Evolutionary conservation across 768 basidiomycete genomes (phyloP).

Genomic region (Kwoniella heveanensis): DNA sequence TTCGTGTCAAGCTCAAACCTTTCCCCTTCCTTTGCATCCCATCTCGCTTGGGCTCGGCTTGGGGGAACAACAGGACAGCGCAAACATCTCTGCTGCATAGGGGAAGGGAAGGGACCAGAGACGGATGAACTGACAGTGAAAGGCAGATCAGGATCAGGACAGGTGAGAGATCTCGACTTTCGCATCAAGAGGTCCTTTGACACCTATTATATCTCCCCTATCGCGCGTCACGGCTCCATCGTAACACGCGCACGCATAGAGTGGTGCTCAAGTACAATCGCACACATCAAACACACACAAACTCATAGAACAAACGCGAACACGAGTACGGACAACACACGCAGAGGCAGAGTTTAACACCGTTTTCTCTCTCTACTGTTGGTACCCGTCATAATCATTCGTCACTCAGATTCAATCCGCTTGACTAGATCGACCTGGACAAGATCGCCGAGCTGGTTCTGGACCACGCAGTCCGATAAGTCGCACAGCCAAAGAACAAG

Average conservation of each 20-base stretch:
- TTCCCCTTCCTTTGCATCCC: background rate
- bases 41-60: no score
- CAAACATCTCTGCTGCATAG: no score
- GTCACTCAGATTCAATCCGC: no score
- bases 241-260: background rate
- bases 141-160: no score
- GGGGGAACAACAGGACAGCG: background rate
- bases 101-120: no score
- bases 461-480: no score
- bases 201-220: constrained; percentile 1
- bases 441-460: no score
- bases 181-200: background rate
- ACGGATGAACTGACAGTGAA: background rate
- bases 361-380: background rate
- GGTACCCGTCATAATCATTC: background rate
- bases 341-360: background rate
- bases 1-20: background rate
- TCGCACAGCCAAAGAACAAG: no score
- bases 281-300: background rate
- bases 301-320: background rate
- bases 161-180: background rate
- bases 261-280: background rate
- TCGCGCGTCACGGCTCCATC: background rate
- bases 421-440: no score
- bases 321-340: background rate